Evolutionary conservation across 2,329 filamentous ascomycete species (phyloP), one percentile per base, ranked within the genome.

Genomic region (Verticillium dahliae): DNA sequence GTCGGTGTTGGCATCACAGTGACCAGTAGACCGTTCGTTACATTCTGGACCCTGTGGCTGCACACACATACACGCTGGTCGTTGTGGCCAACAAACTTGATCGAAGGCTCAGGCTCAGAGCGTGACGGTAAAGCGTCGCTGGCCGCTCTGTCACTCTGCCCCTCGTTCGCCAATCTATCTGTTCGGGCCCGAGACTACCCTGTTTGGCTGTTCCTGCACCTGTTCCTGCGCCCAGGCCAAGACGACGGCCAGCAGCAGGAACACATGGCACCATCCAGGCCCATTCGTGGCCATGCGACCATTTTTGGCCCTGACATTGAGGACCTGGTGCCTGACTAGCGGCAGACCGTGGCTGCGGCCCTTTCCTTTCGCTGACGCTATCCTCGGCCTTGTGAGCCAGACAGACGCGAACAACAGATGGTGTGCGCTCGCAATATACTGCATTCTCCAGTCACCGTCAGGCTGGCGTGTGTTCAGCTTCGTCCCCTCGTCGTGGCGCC

Each of bases 191-290:
- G 41, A 22, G 6, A 27, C 41, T 50, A 50, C 41, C 41, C 18
- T 50, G 41, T 50, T 22, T 50, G 18, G 6, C 41, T 27, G 41
- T 50, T 50, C 41, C 41, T 50, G 41, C 41, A 18, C 41, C 41
- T 50, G 41, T 50, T 50, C 41, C 41, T 50, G 41, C 41, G n/a
- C 41, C 35, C 41, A 50, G 41, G 41, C 41, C 41, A 50, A 11
- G n/a, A 50, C 41, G n/a, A 50, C 41, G 41, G 41, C 38, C 57
- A 58, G 57, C 38, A 58, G 22, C 55, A 35, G 54, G 57, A 61
- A 59, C 63, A 65, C 63, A 62, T 65, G 62, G 63, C 62, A 64
- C 63, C 62, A 62, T 61, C 59, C 62, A 62, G 45, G 33, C 52
- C 63, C 35, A 55, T 38, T 37, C 55, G 13, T 57, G 55, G 6